Conservation (phyloP, 2,329 filamentous ascomycete species). For the Aspergillus sp. region DNA sequence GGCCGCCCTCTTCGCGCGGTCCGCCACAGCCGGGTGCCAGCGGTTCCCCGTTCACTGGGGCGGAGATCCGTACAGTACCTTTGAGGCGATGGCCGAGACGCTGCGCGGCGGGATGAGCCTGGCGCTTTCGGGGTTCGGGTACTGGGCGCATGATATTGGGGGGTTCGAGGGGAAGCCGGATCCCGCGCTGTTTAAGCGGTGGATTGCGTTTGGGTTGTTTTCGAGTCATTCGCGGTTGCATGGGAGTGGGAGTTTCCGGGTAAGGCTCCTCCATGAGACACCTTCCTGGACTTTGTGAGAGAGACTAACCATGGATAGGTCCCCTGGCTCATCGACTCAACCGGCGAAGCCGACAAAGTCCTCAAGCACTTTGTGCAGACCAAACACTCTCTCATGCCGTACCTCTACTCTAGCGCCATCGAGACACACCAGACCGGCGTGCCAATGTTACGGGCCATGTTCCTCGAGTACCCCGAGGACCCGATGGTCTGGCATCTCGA, state of each 20-base stretch:
- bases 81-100: conserved; percentile 16
- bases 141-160: conserved; percentile 19
- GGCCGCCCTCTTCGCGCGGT: conserved; percentile 17
- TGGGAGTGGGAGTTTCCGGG: conserved; percentile 14
- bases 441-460: conserved; percentile 11
- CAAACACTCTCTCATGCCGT: conserved; percentile 19
- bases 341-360: conserved; percentile 11
- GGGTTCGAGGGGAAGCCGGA: conserved; percentile 17
- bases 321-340: conserved; percentile 15
- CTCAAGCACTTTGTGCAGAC: conserved; percentile 12
- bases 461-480: conserved; percentile 14
- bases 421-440: conserved; percentile 12
- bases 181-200: conserved; percentile 14
- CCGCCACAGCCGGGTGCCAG: conserved; percentile 14
- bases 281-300: background rate
- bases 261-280: background rate
- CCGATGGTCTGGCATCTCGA: conserved; percentile 14
- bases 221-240: conserved; percentile 17
- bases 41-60: conserved; percentile 19
- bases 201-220: conserved; percentile 17
- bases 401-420: conserved; percentile 14
- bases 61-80: conserved; percentile 17
- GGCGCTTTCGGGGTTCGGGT: conserved; percentile 16
- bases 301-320: conserved; percentile 5
- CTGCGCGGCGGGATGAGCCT: conserved; percentile 16